These are phyloP conservation scores for Xylaria venustula DNA, from an alignment of 495 filamentous ascomycete species.

Conservation along the genomic window DNA sequence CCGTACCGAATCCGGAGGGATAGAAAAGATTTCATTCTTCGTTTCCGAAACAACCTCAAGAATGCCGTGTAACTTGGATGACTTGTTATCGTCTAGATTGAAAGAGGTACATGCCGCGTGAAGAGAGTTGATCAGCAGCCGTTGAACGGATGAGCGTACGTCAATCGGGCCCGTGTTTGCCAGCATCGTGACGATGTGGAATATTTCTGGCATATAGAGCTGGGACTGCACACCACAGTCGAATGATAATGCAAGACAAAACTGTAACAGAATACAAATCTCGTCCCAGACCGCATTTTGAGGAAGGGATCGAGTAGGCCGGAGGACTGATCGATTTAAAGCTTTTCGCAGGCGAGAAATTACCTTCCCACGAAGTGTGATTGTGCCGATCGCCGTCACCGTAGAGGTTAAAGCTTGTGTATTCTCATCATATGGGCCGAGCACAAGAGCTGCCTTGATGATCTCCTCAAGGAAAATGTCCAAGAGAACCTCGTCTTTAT, in stretches of 20 bases:
- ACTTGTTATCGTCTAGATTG: constrained; percentile 51
- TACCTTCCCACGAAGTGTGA: constrained; percentile 60
- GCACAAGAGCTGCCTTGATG: constrained; percentile 55
- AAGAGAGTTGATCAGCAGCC: constrained; percentile 60
- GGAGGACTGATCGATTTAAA: constrained; percentile 60
- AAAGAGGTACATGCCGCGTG: constrained; percentile 66
- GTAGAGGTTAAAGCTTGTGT: constrained; percentile 61
- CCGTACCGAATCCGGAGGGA: constrained; percentile 32
- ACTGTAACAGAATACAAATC: constrained; percentile 60
- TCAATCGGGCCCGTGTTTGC: constrained; percentile 59
- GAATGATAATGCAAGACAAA: constrained; percentile 63
- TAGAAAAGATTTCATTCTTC: constrained; percentile 47
- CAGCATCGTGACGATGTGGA: constrained; percentile 66
- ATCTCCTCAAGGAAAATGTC: constrained; percentile 66
- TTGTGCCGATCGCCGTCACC: constrained; percentile 57
- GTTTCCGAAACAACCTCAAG: constrained; percentile 57
- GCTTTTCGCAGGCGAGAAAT: constrained; percentile 61
- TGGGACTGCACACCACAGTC: constrained; percentile 63
- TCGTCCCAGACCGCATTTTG: constrained; percentile 65
- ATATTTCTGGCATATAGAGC: constrained; percentile 63
- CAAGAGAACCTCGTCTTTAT: constrained; percentile 58
- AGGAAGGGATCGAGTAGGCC: constrained; percentile 58
- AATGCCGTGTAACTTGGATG: constrained; percentile 51
- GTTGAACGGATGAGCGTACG: constrained; percentile 55
- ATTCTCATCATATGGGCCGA: constrained; percentile 55